Conservation (phyloP, 2,329 filamentous ascomycete genomes). For the Acarospora socialis region DNA sequence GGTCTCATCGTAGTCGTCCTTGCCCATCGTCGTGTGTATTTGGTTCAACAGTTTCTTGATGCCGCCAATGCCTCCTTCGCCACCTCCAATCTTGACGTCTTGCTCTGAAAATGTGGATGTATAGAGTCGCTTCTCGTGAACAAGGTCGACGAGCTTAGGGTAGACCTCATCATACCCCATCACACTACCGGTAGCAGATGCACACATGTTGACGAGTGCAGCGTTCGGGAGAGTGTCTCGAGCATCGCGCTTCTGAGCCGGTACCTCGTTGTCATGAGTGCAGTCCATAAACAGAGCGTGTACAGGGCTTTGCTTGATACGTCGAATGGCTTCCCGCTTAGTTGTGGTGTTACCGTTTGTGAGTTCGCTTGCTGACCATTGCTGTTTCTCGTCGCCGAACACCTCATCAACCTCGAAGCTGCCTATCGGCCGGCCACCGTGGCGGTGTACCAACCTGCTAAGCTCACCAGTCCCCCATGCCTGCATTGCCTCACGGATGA, state of each 20-base stretch:
- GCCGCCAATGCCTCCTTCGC: constrained; percentile 73
- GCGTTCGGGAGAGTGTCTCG: constrained; percentile 89
- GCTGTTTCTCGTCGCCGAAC: constrained; percentile 42
- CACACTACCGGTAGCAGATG: constrained; percentile 84
- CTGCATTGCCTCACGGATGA: constrained; percentile 97
- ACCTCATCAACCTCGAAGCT: constrained; percentile 93
- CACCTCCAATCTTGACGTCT: constrained; percentile 49
- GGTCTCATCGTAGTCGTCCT: constrained; percentile 85
- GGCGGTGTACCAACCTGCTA: constrained; percentile 80
- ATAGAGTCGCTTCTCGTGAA: constrained; percentile 76
- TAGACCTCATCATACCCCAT: constrained; percentile 98
- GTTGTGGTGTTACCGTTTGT: constrained; percentile 22
- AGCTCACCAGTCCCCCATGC: constrained; percentile 91
- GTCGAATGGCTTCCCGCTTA: constrained; percentile 54
- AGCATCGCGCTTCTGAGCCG: constrained; percentile 86
- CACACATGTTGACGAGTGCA: constrained; percentile 89
- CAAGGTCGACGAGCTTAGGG: constrained; percentile 80
- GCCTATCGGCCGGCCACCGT: constrained; percentile 86
- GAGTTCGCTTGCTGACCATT: constrained; percentile 19
- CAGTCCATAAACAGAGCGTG: constrained; percentile 98
- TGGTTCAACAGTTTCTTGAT: constrained; percentile 89
- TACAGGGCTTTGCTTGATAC: constrained; percentile 74
- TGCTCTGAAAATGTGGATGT: constrained; percentile 56
- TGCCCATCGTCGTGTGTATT: constrained; percentile 90
- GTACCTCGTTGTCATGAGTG: constrained; percentile 95